Percentiles rank a stretch among this genome's conserved stretches.
These are phyloP conservation scores for Botrytis fragariae DNA, from an alignment of 2,329 filamentous ascomycete genomes.

Conservation along the genomic window DNA sequence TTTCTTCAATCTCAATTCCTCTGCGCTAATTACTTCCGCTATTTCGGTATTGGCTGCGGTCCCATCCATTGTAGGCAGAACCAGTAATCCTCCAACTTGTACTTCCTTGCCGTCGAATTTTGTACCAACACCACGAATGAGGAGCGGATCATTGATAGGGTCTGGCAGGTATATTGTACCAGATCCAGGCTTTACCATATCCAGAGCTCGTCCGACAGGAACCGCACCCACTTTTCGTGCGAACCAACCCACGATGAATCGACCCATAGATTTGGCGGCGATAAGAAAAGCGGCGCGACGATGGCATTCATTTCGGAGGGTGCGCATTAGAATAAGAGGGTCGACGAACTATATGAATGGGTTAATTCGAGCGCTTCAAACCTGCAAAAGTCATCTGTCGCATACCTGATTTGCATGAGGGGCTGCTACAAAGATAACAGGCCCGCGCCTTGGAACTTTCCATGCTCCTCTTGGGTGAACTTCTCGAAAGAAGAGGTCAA, in stretches of 20 bases:
- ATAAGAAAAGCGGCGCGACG: conserved; percentile 91
- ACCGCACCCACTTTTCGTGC: conserved; percentile 84
- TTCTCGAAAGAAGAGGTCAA: conserved; percentile 97
- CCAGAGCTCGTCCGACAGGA: conserved; percentile 89
- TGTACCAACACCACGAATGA: conserved; percentile 66
- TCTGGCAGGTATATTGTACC: conserved; percentile 89
- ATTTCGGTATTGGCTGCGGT: conserved; percentile 78
- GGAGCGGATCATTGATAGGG: conserved; percentile 70
- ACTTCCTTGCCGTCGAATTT: conserved; percentile 73
- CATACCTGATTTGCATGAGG: conserved; percentile 92
- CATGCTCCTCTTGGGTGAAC: conserved; percentile 93
- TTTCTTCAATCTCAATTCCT: conserved; percentile 83
- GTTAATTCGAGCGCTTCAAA: conserved; percentile 18
- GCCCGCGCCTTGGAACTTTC: conserved; percentile 85
- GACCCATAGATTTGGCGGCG: conserved; percentile 90
- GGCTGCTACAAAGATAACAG: conserved; percentile 92
- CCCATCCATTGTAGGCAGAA: conserved; percentile 81
- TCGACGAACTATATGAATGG: conserved; percentile 73
- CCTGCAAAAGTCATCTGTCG: conserved; percentile 21
- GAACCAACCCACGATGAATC: conserved; percentile 82
- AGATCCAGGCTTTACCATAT: conserved; percentile 74
- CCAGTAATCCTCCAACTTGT: conserved; percentile 77
- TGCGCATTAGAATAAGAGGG: conserved; percentile 87
- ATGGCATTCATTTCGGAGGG: conserved; percentile 77
- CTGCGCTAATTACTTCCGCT: conserved; percentile 71